These are phyloP conservation scores for Nakazawaea ishiwadae DNA, from an alignment of 805 yeast genomes.

Conservation along the genomic window DNA sequence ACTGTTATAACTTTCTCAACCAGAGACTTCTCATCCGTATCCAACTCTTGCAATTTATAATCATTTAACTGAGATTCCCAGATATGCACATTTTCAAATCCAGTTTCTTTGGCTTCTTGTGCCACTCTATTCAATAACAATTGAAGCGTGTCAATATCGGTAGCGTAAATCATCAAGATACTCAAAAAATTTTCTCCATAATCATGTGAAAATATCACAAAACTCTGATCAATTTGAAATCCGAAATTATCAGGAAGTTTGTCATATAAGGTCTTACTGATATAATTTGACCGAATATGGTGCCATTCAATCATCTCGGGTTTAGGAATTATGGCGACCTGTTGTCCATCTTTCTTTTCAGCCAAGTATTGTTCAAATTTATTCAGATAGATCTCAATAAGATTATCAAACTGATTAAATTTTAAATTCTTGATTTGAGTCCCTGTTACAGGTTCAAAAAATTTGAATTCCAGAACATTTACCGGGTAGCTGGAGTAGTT, in stretches of 20 bases:
- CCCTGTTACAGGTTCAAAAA: too few relatives aligned
- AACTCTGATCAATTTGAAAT: conserved; percentile 17
- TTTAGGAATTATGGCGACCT: conserved; percentile 31
- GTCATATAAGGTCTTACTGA: conserved; percentile 9
- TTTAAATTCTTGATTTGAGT: conserved; percentile 4
- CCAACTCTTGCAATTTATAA: conserved; percentile 8
- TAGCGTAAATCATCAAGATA: conserved; percentile 18
- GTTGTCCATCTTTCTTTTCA: conserved; percentile 15
- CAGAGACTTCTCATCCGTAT: conserved; percentile 5
- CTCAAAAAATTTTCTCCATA: conserved; percentile 16
- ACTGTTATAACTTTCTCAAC: conserved; percentile 10
- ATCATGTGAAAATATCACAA: conserved; percentile 16
- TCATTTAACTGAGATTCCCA: conserved; percentile 23
- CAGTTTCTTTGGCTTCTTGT: conserved; percentile 9
- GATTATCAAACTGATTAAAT: conserved; percentile 5
- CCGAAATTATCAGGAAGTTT: conserved; percentile 7
- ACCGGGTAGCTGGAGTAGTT: conserved; percentile 42
- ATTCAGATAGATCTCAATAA: conserved; percentile 1
- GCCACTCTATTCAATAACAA: conserved; percentile 13
- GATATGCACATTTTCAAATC: conserved; percentile 17
- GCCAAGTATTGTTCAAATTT: too few relatives aligned
- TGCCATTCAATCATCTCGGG: conserved; percentile 38
- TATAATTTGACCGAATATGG: conserved; percentile 28
- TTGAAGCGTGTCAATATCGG: conserved; percentile 6
- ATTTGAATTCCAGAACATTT: neutral